Evolutionary conservation across 257 asterid species (phyloP).

Genomic region (Salvia splendens): DNA sequence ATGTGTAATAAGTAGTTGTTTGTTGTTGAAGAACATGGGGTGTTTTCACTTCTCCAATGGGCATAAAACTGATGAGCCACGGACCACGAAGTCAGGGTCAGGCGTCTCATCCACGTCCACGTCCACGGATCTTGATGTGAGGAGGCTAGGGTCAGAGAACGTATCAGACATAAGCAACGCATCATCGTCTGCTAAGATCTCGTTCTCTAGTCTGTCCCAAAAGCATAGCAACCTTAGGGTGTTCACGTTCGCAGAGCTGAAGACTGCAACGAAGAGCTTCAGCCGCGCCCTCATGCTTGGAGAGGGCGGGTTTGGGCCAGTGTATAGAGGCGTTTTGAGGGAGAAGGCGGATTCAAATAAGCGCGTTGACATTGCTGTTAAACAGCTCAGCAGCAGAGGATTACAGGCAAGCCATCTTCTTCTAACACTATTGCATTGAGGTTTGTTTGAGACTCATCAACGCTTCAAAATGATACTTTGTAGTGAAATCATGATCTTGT

Average conservation of each 20-base stretch:
- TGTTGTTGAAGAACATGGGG: constrained; percentile 47
- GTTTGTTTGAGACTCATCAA: not conserved
- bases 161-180: constrained; percentile 67
- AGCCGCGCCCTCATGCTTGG: constrained; percentile 85
- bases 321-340: constrained; percentile 55
- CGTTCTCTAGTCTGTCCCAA: constrained; percentile 53
- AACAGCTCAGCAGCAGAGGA: constrained; percentile 89
- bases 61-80: constrained; percentile 45
- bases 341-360: constrained; percentile 45
- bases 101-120: constrained; percentile 46
- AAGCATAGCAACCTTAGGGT: constrained; percentile 57
- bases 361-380: constrained; percentile 72
- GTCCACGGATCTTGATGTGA: constrained; percentile 55
- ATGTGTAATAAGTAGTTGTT: constrained; percentile 19
- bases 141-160: constrained; percentile 57
- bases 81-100: constrained; percentile 47
- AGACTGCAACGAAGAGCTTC: constrained; percentile 65
- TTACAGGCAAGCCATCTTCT: constrained; percentile 63
- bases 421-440: constrained; percentile 15
- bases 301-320: constrained; percentile 92
- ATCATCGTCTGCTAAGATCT: constrained; percentile 61
- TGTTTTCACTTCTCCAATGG: constrained; percentile 55
- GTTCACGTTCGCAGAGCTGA: constrained; percentile 65
- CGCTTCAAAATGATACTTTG: not conserved
- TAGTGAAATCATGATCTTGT: not conserved